Evolutionary conservation across 2,329 filamentous ascomycete genomes (phyloP), one percentile per base, ranked within the genome.

Genomic region (Colletotrichum plurivorum): DNA sequence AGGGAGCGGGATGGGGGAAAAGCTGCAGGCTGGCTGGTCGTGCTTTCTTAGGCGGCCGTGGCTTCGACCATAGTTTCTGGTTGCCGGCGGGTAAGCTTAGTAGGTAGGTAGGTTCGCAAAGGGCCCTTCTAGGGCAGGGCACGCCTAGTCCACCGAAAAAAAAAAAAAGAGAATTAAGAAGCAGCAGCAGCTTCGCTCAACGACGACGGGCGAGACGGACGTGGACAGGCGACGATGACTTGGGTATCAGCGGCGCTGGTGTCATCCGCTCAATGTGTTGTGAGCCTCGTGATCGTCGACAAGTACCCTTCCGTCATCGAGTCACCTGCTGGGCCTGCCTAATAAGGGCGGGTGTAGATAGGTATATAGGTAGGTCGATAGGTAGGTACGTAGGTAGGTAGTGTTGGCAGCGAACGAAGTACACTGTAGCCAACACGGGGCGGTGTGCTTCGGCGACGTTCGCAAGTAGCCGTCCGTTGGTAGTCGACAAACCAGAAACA

Each of bases 281-380:
- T 57, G 46, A 70, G 63, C 57, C 67, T 68, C 57, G 67, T 68
- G 67, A 70, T 70, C 41, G 46, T 63, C 25, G 46, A 63, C 39
- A 68, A 48, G 64, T 58, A 63, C 57, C 53, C 52, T 70, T 63
- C 63, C 67, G 67, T 68, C 67, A 70, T 68, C 46, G 57, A 68
- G 67, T 70, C 67, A 70, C 64, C 67, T 63, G 67, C 20, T 45
- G 52, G 39, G 22, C 39, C 12, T 12, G 41, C 16, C 15, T 57
- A 48, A 10, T 57, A 48, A 10, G 15, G 51, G 51, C 4, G 15
- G 43, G 45, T 53, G 27, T n/a, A n/a, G n/a, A n/a, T n/a, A n/a
- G n/a, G n/a, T n/a, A n/a, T n/a, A n/a, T n/a, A n/a, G n/a, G 53
- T 51, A 52, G 43, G 45, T 62, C 31, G 16, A 25, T 25, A 25